phyloP scores from a whole-genome alignment of 2,329 filamentous ascomycete species.

The Trichoderma aggressivum region DNA sequence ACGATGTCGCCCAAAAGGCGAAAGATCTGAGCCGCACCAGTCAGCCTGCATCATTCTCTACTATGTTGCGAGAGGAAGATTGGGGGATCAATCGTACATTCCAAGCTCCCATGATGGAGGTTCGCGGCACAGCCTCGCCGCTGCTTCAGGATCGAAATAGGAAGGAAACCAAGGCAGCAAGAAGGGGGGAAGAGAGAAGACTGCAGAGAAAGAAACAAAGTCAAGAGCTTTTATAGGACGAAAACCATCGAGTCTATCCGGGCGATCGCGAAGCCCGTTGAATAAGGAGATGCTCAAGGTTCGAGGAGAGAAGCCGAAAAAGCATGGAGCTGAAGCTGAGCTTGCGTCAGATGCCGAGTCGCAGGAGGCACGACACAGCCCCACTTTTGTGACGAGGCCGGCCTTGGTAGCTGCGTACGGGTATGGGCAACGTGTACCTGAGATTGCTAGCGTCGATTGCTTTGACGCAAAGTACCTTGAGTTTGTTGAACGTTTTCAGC shows the following conservation, averaged over 20 bases:
- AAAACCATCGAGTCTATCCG: not conserved
- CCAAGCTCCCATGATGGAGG: conserved; percentile 38
- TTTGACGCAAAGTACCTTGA: not conserved
- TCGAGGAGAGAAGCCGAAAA: not conserved
- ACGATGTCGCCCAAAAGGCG: conserved; percentile 80
- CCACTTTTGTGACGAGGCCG: not conserved
- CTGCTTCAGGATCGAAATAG: not conserved
- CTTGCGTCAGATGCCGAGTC: conserved; percentile 18
- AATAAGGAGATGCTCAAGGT: not conserved
- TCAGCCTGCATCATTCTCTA: not conserved
- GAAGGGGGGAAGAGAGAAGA: not conserved
- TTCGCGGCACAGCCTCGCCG: conserved; percentile 18
- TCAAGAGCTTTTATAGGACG: not conserved
- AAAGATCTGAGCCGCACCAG: conserved; percentile 49
- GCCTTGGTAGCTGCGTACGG: not conserved
- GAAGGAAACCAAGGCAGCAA: not conserved
- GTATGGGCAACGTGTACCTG: not conserved
- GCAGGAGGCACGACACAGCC: not conserved
- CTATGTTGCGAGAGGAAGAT: not conserved
- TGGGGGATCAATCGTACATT: conserved; percentile 32
- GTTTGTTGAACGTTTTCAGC: not conserved
- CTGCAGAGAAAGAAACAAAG: not conserved
- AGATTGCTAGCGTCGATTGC: not conserved
- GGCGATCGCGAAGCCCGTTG: not conserved
- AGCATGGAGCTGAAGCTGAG: conserved; percentile 15